Evolutionary conservation across 202 grass and related monocot species (phyloP).

Genomic region (Setaria italica): DNA sequence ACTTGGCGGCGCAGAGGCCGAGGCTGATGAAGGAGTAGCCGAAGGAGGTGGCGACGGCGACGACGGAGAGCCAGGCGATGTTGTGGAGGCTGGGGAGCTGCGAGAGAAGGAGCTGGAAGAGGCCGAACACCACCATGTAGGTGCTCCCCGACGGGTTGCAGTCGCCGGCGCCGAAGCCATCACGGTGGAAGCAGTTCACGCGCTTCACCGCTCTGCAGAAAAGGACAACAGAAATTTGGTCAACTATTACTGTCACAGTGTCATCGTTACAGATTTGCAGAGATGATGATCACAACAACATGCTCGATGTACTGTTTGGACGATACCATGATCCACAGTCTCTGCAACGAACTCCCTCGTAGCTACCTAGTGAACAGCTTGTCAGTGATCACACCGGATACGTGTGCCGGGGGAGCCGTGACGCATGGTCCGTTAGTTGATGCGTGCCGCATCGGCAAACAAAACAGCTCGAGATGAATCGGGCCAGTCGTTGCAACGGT

Average conservation of each 20-base stretch:
- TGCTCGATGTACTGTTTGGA: no score
- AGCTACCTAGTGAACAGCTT: not conserved
- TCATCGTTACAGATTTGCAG: no score
- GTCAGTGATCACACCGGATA: constrained; percentile 14
- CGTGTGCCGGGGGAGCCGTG: not conserved
- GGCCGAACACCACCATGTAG: constrained; percentile 88
- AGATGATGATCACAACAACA: no score
- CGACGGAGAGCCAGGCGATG: constrained; percentile 95
- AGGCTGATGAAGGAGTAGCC: constrained; percentile 95
- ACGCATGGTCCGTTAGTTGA: not conserved
- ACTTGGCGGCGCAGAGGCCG: constrained; percentile 84
- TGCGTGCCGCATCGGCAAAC: constrained; percentile 31
- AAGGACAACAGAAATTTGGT: not conserved
- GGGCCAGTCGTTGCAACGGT: constrained; percentile 24
- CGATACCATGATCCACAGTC: no score
- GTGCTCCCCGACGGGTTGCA: constrained; percentile 74
- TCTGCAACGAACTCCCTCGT: no score
- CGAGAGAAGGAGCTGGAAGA: constrained; percentile 81
- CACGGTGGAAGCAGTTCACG: constrained; percentile 84
- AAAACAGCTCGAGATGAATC: not conserved
- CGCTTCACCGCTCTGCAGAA: constrained; percentile 74
- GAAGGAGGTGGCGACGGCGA: constrained; percentile 88
- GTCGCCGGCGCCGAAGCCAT: constrained; percentile 43
- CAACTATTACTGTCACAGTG: not conserved
- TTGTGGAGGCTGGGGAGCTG: constrained; percentile 88